Conservation (phyloP, 768 basidiomycete genomes). For the Gloeostereum incarnatum region DNA sequence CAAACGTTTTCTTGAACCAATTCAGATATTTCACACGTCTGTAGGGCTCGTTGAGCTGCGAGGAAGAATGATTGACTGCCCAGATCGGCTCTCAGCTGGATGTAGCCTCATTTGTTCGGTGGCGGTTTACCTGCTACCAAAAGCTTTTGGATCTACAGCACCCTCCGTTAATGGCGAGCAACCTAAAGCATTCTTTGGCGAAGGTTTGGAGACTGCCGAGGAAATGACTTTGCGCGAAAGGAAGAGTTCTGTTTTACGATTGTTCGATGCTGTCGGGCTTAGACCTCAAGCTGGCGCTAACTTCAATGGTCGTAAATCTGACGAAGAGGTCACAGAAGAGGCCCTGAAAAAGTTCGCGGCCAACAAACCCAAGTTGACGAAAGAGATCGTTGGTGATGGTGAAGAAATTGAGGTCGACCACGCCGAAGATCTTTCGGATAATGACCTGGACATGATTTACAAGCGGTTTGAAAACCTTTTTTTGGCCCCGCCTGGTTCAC, state of each 20-base stretch:
- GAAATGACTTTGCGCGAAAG: constrained; percentile 76
- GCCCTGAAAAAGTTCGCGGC: constrained; percentile 32
- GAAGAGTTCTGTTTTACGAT: constrained; percentile 59
- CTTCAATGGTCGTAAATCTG: constrained; percentile 20
- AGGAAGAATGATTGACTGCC: constrained; percentile 73
- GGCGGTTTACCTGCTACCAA: constrained; percentile 55
- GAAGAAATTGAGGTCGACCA: constrained; percentile 83
- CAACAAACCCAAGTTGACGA: constrained; percentile 28
- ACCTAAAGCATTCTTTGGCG: constrained; percentile 43
- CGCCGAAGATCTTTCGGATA: constrained; percentile 71
- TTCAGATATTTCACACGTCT: constrained; percentile 1
- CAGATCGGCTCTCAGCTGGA: constrained; percentile 60
- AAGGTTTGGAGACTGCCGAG: constrained; percentile 70
- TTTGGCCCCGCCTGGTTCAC: neutral
- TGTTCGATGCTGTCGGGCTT: constrained; percentile 70
- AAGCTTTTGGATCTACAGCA: constrained; percentile 54
- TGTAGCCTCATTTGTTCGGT: constrained; percentile 72
- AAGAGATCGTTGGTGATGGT: constrained; percentile 69
- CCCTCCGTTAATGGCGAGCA: constrained; percentile 21
- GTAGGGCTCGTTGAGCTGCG: constrained; percentile 59
- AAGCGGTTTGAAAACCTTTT: constrained; percentile 45
- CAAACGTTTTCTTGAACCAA: neutral
- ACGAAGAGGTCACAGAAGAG: constrained; percentile 25
- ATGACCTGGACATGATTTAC: constrained; percentile 79
- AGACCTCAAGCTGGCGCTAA: constrained; percentile 47